Base-by-base conservation (phyloP, 345 rosid genomes). In the Dipteronia sinensis region DNA sequence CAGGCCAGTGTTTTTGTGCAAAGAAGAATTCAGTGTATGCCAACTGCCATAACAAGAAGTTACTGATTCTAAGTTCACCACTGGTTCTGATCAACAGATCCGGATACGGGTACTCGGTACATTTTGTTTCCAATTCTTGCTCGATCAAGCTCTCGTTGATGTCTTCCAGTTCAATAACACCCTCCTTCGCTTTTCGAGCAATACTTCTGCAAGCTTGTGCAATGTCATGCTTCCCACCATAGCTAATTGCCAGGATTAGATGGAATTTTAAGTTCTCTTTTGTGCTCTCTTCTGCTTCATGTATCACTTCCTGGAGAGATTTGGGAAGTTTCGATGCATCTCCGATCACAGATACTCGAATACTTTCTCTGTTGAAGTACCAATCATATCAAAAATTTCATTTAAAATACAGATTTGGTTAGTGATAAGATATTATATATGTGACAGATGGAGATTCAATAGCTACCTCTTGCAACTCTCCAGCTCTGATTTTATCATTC, bases 21-120 rank as follows among this genome's bases (percentile, higher is more conserved):
- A 94, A 91, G 84, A 84, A 90, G 23, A 94, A 90, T 44, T 94
- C 98, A 0, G 97, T 89, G 74, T 94, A 89, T n/a, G 97, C 98
- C 75, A 91, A 79, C 49, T 91, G 96, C 94, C 94, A 94, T 61
- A 92, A 66, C 83, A 92, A 85, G 85, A 92, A 94, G 88, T 91
- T 92, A 80, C 96, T 94, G 67, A 94, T 86, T 78, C 98, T 72
- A 2, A 87, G 85, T 77, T 91, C 98, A 20, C 93, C 92, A 0
- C 96, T 92, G 2, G 96, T 94, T 85, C 97, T 85, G 31, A 94
- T 92, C 19, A 91, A 40, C 8, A 92, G 67, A 78, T 94, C 97
- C 13, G 97, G 98, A 17, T 83, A 81, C 10, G 96, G 94, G 66
- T 80, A 86, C 76, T 89, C 82, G 0, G 91, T 84, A 74, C 94